A percentile compares a stretch with the other conserved stretches of the same genome.
Evolutionary conservation across 768 basidiomycete genomes (phyloP).

Genomic region (Leccinum variicolor): DNA sequence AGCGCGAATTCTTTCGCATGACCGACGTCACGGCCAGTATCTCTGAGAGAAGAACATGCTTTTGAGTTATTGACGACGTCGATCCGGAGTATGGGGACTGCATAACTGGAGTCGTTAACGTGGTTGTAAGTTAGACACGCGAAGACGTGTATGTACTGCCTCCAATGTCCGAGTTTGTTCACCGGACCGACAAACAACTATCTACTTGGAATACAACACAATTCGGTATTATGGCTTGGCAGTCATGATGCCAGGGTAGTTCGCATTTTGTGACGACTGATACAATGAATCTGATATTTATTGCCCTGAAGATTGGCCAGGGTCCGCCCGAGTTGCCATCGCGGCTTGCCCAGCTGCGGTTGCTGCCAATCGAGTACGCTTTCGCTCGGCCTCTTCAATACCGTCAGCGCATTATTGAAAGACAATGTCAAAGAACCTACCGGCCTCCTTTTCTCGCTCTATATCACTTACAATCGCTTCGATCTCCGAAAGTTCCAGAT

Average conservation of each 20-base stretch:
- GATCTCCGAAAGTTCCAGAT: conserved; percentile 81
- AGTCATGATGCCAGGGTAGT: background rate
- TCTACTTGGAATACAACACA: background rate
- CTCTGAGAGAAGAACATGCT: conserved; percentile 85
- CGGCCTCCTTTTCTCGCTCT: conserved; percentile 95
- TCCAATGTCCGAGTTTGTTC: background rate
- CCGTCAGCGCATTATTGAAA: conserved; percentile 2
- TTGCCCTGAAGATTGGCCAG: conserved; percentile 36
- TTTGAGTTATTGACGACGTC: conserved; percentile 43
- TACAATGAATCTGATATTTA: conserved; percentile 23
- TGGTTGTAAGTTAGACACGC: background rate
- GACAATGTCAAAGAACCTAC: conserved; percentile 37
- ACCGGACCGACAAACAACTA: conserved; percentile 24
- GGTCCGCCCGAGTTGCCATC: conserved; percentile 60
- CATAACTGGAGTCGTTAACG: conserved; percentile 13
- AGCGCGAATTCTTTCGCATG: conserved; percentile 98
- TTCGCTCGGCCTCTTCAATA: conserved; percentile 85
- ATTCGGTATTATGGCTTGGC: background rate
- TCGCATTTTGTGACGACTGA: conserved; percentile 6
- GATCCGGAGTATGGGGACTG: conserved; percentile 8
- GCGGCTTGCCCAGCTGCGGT: conserved; percentile 90
- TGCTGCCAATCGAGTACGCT: conserved; percentile 84
- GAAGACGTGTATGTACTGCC: background rate
- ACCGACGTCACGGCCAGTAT: conserved; percentile 86
- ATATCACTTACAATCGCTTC: conserved; percentile 91